Percentiles rank a stretch among this genome's conserved stretches.
These are phyloP conservation scores for Annulohypoxylon maeteangense DNA, from an alignment of 495 filamentous ascomycete genomes.

Conservation along the genomic window DNA sequence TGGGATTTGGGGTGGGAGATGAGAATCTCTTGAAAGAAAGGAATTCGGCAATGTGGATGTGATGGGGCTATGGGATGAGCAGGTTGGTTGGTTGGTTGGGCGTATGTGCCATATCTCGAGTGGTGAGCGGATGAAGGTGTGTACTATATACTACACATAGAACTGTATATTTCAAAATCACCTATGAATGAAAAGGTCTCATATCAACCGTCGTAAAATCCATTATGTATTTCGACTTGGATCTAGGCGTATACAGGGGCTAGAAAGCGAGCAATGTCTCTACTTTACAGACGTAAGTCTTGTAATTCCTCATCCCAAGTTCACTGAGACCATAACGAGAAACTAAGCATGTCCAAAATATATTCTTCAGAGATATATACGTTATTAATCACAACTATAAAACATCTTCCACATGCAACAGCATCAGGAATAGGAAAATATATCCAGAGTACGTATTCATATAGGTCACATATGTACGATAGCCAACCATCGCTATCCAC, in stretches of 20 bases:
- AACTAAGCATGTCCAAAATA: not conserved
- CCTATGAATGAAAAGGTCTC: not conserved
- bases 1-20: not conserved
- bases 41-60: not conserved
- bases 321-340: not conserved
- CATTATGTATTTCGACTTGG: not conserved
- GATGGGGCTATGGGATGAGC: not conserved
- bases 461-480: slow-evolving; percentile 5
- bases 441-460: not conserved
- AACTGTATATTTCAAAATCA: slow-evolving; percentile 36
- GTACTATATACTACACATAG: slow-evolving; percentile 36
- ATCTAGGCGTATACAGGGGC: not conserved
- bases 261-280: not conserved
- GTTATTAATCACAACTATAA: not conserved
- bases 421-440: not conserved
- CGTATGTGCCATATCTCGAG: not conserved
- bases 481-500: not conserved
- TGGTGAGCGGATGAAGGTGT: not conserved
- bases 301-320: not conserved
- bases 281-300: too few species aligned
- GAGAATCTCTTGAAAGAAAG: not conserved
- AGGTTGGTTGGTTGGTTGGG: not conserved
- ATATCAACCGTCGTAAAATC: not conserved
- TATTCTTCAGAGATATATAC: not conserved
- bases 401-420: not conserved